Evolutionary conservation across 768 basidiomycete genomes (phyloP), one percentile per base, ranked within the genome.

Genomic region (Lactifluus subvellereus): DNA sequence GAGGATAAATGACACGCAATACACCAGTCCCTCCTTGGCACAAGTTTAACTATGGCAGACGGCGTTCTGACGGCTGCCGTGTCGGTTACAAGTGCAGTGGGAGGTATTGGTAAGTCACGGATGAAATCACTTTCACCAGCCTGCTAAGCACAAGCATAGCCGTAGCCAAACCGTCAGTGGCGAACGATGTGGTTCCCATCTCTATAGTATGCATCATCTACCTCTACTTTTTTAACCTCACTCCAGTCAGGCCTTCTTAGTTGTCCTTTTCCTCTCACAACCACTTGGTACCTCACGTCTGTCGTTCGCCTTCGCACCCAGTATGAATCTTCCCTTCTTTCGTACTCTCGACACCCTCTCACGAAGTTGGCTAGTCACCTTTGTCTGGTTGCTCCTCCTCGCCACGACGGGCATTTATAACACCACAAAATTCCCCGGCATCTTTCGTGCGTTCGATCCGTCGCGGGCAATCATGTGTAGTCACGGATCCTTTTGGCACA

Each of bases 31-130:
- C 73, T 88, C 10, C 81, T 89, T 61, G 87, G 84, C 37, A 87
- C 86, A 48, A 80, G 82, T 14, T 73, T 88, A 48, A 86, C 86
- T 0, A 79, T 88, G 75, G 82, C 85, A 0, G 87, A 89, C 64
- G 87, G 87, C 38, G 74, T 86, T 22, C 78, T 88, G 40, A 87
- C 86, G 0, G 84, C 86, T 4, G 85, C 87, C 6, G 86, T 88
- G 6, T 85, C 84, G 0, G 83, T 88, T 8, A 85, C 84, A 0
- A 84, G 82, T 43, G 86, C 86, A 5, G 84, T 88, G 2, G 81
- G 76, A 16, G 87, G 88, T n/a, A 84, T 89, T 62, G 67, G 67
- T 63, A 50, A 38, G 61, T 48, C 16, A 7, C 8, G 20, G n/a
- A 40, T 47, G 9, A 20, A n/a, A 10, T 22, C 16, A 2, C 7